Percentiles rank a stretch among this genome's conserved stretches.
Evolutionary conservation across 2,329 filamentous ascomycete species (phyloP).

Genomic region (Fusarium lyarnte): DNA sequence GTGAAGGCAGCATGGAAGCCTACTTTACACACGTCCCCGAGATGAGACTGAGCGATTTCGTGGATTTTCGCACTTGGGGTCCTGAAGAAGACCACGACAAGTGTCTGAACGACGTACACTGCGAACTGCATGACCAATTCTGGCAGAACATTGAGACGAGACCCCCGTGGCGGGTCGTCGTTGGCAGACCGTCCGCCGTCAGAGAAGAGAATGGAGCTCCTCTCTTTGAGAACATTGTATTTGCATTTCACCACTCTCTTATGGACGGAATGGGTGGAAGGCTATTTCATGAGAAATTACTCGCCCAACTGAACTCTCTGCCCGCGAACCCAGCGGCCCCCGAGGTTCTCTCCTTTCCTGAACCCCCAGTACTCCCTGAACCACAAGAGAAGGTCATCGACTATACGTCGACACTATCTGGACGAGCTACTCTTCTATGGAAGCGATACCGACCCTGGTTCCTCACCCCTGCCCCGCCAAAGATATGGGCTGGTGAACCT

Average conservation of each 20-base stretch:
- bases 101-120: slow-evolving; percentile 47
- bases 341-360: slow-evolving; percentile 41
- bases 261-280: slow-evolving; percentile 61
- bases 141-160: slow-evolving; percentile 53
- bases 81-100: slow-evolving; percentile 46
- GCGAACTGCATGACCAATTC: slow-evolving; percentile 51
- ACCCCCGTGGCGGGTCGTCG: slow-evolving; percentile 60
- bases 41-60: slow-evolving; percentile 56
- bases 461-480: slow-evolving; percentile 43
- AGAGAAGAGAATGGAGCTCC: background rate
- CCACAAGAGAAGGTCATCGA: slow-evolving; percentile 54
- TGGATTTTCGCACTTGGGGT: slow-evolving; percentile 48
- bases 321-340: background rate
- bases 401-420: slow-evolving; percentile 53
- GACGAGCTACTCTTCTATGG: slow-evolving; percentile 54
- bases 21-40: slow-evolving; percentile 55
- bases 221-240: slow-evolving; percentile 53
- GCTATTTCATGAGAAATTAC: slow-evolving; percentile 60
- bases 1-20: slow-evolving; percentile 55
- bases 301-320: slow-evolving; percentile 52
- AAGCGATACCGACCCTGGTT: slow-evolving; percentile 51
- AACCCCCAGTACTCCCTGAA: slow-evolving; percentile 47
- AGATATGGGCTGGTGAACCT: slow-evolving; percentile 52
- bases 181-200: slow-evolving; percentile 42
- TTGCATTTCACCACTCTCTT: slow-evolving; percentile 63